Conservation (phyloP, 371 early-diverging fungal species). For the Mortierella sp. region DNA sequence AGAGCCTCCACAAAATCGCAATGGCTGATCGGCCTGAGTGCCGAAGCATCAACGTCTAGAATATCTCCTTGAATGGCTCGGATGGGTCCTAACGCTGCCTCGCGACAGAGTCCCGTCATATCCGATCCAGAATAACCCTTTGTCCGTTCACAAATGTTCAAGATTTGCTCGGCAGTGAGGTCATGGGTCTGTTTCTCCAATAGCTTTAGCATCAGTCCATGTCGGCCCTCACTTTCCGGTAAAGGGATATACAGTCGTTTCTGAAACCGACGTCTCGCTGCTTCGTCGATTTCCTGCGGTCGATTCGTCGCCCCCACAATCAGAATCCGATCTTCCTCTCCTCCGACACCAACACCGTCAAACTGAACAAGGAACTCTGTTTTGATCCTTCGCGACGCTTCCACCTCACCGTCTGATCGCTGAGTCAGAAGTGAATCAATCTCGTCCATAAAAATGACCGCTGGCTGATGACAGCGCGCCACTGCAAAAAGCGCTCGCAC, state of each 20-base stretch:
- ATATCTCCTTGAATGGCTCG: constrained; percentile 71
- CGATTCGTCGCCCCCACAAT: constrained; percentile 79
- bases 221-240: constrained; percentile 81
- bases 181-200: constrained; percentile 65
- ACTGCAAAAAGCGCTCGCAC: constrained; percentile 93
- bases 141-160: constrained; percentile 65
- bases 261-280: constrained; percentile 74
- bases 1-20: constrained; percentile 84
- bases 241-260: constrained; percentile 87
- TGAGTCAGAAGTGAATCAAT: constrained; percentile 94
- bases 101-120: constrained; percentile 91
- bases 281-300: constrained; percentile 93
- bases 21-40: constrained; percentile 73
- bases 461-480: constrained; percentile 87
- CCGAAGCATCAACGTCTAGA: constrained; percentile 62
- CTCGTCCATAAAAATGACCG: constrained; percentile 91
- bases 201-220: constrained; percentile 73
- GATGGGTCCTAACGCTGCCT: constrained; percentile 78
- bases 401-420: constrained; percentile 91
- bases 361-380: constrained; percentile 89
- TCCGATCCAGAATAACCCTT: constrained; percentile 92
- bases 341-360: constrained; percentile 82
- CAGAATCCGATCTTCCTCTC: constrained; percentile 81
- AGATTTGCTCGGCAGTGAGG: constrained; percentile 71
- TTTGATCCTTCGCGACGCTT: constrained; percentile 87